Base-by-base conservation (phyloP, 2,329 filamentous ascomycete species). In the Ascochyta pisi region DNA sequence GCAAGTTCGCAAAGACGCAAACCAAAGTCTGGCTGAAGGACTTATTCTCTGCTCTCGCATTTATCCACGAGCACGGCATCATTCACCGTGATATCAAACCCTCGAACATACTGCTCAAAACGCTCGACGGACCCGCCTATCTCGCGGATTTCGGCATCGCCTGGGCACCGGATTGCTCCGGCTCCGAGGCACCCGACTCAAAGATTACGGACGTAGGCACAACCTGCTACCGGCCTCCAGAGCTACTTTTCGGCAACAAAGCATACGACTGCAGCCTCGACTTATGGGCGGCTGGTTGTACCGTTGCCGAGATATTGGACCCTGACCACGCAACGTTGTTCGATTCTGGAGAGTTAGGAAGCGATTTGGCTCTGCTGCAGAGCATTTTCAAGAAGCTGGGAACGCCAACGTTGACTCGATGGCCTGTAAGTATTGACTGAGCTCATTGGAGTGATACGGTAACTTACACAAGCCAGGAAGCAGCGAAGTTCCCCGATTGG, bases 151-250 rank as follows among this genome's bases (percentile, higher is more conserved):
- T 99, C 77, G 94, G 95, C 46, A 96, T 95, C 35, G 86, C 93
- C 8, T 97, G 92, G 92, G 86, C 89, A 63, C 84, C 89, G 3
- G 74, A 81, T 10, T 76, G 80, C 22, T 62, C 75, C 6, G 76
- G 78, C 3, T 83, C 84, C 13, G 95, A 99, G 71, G 80, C 86
- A 1, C 69, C 80, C 8, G 73, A 85, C 50, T 68, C 81, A 50
- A 98, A 98, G 76, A 89, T 96, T 48, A 88, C 95, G 7, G 96
- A 99, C 73, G 90, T 99, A 24, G 95, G 95, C 33, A 98, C 94
- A 1, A 94, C 93, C 0, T 86, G 90, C 44, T 99, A 99, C 77
- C 87, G 96, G 19, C 85, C 94, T 0, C 95, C 95, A 0, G 96
- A 99, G 70, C 84, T 93, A 0, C 81, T 99, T 6, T 98, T 99